Percentiles rank a stretch among this genome's conserved stretches.
These are phyloP conservation scores for Tetrastigma voinierianum DNA, from an alignment of 164 flowering plant genomes.

Conservation along the genomic window DNA sequence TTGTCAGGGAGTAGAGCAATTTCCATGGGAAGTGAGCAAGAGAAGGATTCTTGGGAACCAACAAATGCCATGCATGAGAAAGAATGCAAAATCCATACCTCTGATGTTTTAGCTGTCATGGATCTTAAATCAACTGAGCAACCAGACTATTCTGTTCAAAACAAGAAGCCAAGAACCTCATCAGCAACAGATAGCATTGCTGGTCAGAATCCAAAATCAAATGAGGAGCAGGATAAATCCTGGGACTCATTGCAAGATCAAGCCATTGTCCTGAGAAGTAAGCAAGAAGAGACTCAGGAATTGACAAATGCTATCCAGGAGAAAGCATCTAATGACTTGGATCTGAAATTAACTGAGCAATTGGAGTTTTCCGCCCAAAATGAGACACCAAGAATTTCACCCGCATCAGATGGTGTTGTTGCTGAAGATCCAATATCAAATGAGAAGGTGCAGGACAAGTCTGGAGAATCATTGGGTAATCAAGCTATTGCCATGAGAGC, in stretches of 20 bases:
- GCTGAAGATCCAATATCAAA: slow-evolving; percentile 19
- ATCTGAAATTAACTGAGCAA: no score
- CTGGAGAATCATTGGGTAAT: no score
- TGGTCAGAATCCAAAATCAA: slow-evolving; percentile 27
- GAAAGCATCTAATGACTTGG: slow-evolving; percentile 6
- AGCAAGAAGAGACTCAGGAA: slow-evolving; percentile 21
- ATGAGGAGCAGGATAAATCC: slow-evolving; percentile 15
- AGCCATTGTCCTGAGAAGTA: slow-evolving; percentile 7
- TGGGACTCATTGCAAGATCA: slow-evolving; percentile 18
- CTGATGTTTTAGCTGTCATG: not conserved
- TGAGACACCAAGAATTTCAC: no score
- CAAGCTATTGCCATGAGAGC: no score
- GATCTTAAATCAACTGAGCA: slow-evolving; percentile 8
- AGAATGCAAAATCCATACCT: not conserved
- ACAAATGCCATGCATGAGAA: slow-evolving; percentile 7
- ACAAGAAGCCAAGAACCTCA: no score
- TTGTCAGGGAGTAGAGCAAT: slow-evolving; percentile 12
- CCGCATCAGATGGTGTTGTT: not conserved
- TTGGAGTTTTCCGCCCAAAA: no score
- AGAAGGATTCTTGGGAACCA: slow-evolving; percentile 8
- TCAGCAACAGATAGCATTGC: slow-evolving; percentile 10
- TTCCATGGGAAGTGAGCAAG: slow-evolving; percentile 15
- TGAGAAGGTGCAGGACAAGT: no score
- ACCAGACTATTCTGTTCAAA: not conserved
- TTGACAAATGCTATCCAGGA: slow-evolving; percentile 10